A percentile compares a stretch with the other conserved stretches of the same genome.
Evolutionary conservation across 768 basidiomycete species (phyloP).

Genomic region (Auricularia sp.): DNA sequence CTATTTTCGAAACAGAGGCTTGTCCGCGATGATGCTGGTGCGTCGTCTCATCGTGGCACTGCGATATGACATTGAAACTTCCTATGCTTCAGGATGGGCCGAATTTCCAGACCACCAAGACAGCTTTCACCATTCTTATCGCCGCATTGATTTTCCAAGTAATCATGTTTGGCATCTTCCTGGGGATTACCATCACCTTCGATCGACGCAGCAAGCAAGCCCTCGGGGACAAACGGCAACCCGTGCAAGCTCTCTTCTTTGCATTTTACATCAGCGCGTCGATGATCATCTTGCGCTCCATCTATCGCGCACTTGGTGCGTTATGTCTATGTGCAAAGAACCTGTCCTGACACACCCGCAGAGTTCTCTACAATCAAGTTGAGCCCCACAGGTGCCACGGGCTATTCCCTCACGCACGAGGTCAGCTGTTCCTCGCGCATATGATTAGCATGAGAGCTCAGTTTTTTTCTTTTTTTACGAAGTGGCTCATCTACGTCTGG

Average conservation of each 20-base stretch:
- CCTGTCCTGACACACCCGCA: not conserved
- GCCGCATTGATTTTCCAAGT: slow-evolving; percentile 9
- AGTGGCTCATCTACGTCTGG: slow-evolving; percentile 10
- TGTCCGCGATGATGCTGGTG: no score
- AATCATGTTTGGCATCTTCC: slow-evolving; percentile 6
- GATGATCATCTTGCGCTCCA: slow-evolving; percentile 6
- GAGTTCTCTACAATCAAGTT: slow-evolving; percentile 10
- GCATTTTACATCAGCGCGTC: slow-evolving; percentile 8
- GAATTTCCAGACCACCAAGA: not conserved
- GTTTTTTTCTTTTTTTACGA: no score
- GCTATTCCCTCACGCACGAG: slow-evolving; percentile 9
- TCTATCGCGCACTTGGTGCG: slow-evolving; percentile 9
- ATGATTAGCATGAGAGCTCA: no score
- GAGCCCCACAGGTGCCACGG: not conserved
- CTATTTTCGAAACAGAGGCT: no score
- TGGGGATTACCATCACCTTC: slow-evolving; percentile 2
- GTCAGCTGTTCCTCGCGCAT: no score
- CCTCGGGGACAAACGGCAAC: not conserved
- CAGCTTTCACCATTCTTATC: slow-evolving; percentile 6
- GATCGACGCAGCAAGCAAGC: not conserved
- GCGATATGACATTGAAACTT: not conserved
- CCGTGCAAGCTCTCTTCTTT: slow-evolving; percentile 6
- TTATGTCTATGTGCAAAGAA: not conserved
- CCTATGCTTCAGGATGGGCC: not conserved
- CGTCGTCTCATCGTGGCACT: no score